Evolutionary conservation across 2,329 filamentous ascomycete species (phyloP).

Genomic region (Pseudogymnoascus sp.): DNA sequence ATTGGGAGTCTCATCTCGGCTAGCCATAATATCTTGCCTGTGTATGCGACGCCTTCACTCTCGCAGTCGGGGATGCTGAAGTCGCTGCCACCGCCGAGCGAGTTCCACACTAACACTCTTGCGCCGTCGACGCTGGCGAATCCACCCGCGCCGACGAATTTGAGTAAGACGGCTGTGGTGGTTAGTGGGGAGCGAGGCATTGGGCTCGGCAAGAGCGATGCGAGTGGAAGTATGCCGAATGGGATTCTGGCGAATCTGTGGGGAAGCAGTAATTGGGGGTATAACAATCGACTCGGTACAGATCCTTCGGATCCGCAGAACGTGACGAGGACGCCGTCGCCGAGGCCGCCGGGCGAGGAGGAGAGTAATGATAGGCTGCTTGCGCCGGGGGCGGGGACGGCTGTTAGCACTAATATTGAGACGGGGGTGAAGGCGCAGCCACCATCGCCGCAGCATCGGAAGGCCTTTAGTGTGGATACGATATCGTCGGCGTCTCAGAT

Average conservation of each 20-base stretch:
- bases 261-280: conserved; percentile 80
- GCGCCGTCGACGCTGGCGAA: conserved; percentile 78
- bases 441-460: conserved; percentile 20
- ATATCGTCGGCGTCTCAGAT: conserved; percentile 9
- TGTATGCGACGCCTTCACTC: conserved; percentile 40
- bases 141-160: conserved; percentile 73
- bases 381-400: neutral
- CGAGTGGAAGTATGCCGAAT: conserved; percentile 66
- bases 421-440: neutral
- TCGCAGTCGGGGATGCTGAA: conserved; percentile 20
- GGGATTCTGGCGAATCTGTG: conserved; percentile 89
- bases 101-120: conserved; percentile 53
- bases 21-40: conserved; percentile 71
- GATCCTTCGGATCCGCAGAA: neutral
- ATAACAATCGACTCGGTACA: conserved; percentile 47
- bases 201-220: conserved; percentile 51
- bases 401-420: neutral
- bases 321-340: neutral
- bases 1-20: conserved; percentile 82
- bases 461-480: conserved; percentile 24
- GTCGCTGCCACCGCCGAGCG: conserved; percentile 33
- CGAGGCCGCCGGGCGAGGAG: neutral
- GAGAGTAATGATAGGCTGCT: neutral
- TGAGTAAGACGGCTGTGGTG: conserved; percentile 79
- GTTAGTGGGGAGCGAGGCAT: conserved; percentile 71